A percentile compares a stretch with the other conserved stretches of the same genome.
phyloP scores from a whole-genome alignment of 2,329 filamentous ascomycete genomes.

The Colletotrichum sp. region DNA sequence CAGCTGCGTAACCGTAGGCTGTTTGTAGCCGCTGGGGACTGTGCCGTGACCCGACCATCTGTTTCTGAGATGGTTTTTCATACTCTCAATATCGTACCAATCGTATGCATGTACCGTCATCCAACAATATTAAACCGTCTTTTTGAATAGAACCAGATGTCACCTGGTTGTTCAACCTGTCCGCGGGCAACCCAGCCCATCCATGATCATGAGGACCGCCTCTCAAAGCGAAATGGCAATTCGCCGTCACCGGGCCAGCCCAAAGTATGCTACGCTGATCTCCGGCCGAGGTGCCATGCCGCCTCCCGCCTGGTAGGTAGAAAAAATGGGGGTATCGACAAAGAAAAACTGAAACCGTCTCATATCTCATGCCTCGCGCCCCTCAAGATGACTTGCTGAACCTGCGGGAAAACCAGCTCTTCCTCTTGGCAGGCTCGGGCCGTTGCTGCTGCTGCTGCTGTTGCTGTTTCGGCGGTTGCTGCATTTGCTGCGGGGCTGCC shows the following conservation, averaged over 20 bases:
- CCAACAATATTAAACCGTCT: conserved; percentile 11
- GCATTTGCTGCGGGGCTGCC: conserved; percentile 13
- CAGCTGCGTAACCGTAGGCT: neutral
- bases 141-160: neutral
- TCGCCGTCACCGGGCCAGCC: neutral
- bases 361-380: neutral
- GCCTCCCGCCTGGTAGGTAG: neutral
- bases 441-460: conserved; percentile 27
- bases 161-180: neutral
- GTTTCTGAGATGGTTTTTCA: neutral
- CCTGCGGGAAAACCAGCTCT: conserved; percentile 86
- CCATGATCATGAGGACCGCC: neutral
- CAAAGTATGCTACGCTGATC: neutral
- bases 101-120: conserved; percentile 24
- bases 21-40: neutral
- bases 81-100: conserved; percentile 15
- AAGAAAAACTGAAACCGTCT: neutral
- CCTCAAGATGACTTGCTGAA: conserved; percentile 68
- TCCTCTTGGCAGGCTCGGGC: conserved; percentile 70
- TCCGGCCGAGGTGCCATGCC: neutral
- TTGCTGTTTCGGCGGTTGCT: neutral
- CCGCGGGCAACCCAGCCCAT: neutral
- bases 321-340: conserved; percentile 25
- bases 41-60: neutral
- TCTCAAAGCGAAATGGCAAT: neutral